Percentiles rank a stretch among this genome's conserved stretches.
These are phyloP conservation scores for Erythrophleum ivorense DNA, from an alignment of 331 rosid genomes.

Conservation along the genomic window DNA sequence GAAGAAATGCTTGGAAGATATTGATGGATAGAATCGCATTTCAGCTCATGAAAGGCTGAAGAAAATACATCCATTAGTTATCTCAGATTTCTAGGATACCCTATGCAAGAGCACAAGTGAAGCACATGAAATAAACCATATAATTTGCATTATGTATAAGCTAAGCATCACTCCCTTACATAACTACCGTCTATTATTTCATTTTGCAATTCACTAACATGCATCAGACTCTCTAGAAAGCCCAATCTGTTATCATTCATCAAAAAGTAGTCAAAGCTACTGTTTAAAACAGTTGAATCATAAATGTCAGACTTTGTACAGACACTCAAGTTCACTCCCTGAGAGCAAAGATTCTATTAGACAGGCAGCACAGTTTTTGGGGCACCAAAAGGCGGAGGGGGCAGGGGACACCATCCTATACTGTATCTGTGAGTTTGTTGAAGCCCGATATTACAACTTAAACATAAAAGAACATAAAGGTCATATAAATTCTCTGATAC, in stretches of 20 bases:
- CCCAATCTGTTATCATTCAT: slow-evolving; percentile 18
- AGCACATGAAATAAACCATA: slow-evolving; percentile 20
- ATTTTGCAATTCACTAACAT: slow-evolving; percentile 23
- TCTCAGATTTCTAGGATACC: slow-evolving; percentile 26
- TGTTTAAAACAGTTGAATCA: background rate
- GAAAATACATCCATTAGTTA: slow-evolving; percentile 4
- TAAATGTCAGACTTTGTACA: slow-evolving; percentile 1
- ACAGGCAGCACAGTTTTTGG: slow-evolving; percentile 8
- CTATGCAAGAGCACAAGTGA: slow-evolving; percentile 13
- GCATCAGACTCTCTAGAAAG: slow-evolving; percentile 26
- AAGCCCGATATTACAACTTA: slow-evolving; percentile 29
- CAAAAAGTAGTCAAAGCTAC: slow-evolving; percentile 33
- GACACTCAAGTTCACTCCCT: background rate
- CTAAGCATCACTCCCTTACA: slow-evolving; percentile 26
- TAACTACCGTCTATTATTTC: slow-evolving; percentile 1
- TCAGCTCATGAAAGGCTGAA: slow-evolving; percentile 18
- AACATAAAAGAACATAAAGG: slow-evolving; percentile 28
- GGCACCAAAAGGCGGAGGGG: background rate
- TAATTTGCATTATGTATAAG: slow-evolving; percentile 24
- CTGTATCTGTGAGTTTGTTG: background rate
- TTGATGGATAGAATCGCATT: slow-evolving; percentile 23
- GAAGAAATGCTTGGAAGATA: slow-evolving; percentile 28
- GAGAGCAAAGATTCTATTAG: slow-evolving; percentile 3
- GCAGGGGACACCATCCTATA: background rate
- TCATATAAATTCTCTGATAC: slow-evolving; percentile 21